A percentile compares a stretch with the other conserved stretches of the same genome.
Evolutionary conservation across 306 rosid species (phyloP).

Genomic region (Biancaea sappan): DNA sequence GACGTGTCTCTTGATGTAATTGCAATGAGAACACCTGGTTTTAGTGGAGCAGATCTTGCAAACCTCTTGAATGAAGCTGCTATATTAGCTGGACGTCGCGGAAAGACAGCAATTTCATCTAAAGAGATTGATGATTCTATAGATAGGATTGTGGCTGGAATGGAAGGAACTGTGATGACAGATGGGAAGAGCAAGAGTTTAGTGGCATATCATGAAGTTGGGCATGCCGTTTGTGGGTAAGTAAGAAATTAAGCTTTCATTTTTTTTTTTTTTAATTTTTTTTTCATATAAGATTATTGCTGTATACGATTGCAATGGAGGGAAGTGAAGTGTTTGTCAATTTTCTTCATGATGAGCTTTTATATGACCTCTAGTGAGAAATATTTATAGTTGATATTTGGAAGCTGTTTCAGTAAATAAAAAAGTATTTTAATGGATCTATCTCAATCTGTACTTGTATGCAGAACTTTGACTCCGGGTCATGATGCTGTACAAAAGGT

Average conservation of each 20-base stretch:
- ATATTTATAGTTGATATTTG: neutral
- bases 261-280: slow-evolving; percentile 23
- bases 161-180: slow-evolving; percentile 99
- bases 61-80: slow-evolving; percentile 98
- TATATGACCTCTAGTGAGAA: neutral
- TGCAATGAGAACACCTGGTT: slow-evolving; percentile 99
- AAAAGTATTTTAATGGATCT: slow-evolving; percentile 28
- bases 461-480: slow-evolving; percentile 97
- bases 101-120: slow-evolving; percentile 81
- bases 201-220: slow-evolving; percentile 98
- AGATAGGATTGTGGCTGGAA: slow-evolving; percentile 99
- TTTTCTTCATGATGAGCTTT: slow-evolving; percentile 1
- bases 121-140: slow-evolving; percentile 97
- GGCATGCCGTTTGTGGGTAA: slow-evolving; percentile 98
- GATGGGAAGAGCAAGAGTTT: slow-evolving; percentile 98
- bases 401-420: slow-evolving; percentile 11
- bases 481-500: slow-evolving; percentile 96
- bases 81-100: slow-evolving; percentile 94
- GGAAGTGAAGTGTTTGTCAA: neutral
- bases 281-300: no score
- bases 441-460: slow-evolving; percentile 30
- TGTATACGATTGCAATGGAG: neutral
- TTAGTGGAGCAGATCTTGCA: slow-evolving; percentile 98
- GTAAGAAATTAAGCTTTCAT: slow-evolving; percentile 32
- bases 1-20: slow-evolving; percentile 88